Base-by-base conservation (phyloP, 129 eudicot genomes). In the Lactuca sativa region DNA sequence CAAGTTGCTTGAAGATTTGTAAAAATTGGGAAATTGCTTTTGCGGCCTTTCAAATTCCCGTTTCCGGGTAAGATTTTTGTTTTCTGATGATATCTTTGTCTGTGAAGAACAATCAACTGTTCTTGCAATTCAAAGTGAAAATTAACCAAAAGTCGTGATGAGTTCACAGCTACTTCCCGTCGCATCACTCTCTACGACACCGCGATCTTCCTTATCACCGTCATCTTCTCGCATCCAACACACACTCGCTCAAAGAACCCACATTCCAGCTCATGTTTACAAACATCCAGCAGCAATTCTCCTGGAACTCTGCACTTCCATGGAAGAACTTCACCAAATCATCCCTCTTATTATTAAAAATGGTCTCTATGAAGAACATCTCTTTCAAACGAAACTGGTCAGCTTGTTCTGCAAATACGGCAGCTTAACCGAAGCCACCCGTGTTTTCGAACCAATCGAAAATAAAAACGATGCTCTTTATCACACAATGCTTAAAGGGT, bases 401-500 rank as follows among this genome's bases (percentile, higher is more conserved):
- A 87, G 97, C 74, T 67, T 89, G 48, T 93, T 93, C 79, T 79
- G 77, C 71, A 87, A 74, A 63, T 85, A 71, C 80, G 80, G 74
- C 59, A 77, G 84, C 76, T 38, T 95, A 34, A 16, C 52, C 18
- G 92, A 87, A 71, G 97, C 99, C 64, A 66, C 80, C 69, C 96
- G 88, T 59, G 90, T 95, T 66, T 90, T 95, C 60, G 87, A 95
- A 14, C 85, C 84, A 44, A 74, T 87, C 38, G 77, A 85, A 10
- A 57, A 77, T 13, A 90, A 90, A 66, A 62, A 78, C 12, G 93
- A 95, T 52, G 83, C 81, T 9, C 81, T 90, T 31, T 95, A 95
- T 31, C 97, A 90, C 73, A 95, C 97, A 1, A 72, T 95, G 84
- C 86, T 95, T 33, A 95, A 95, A 78, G 99, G 95, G 64, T 80